These are phyloP conservation scores for Rhynchosporium secalis DNA, from an alignment of 2,329 filamentous ascomycete genomes.

Conservation along the genomic window DNA sequence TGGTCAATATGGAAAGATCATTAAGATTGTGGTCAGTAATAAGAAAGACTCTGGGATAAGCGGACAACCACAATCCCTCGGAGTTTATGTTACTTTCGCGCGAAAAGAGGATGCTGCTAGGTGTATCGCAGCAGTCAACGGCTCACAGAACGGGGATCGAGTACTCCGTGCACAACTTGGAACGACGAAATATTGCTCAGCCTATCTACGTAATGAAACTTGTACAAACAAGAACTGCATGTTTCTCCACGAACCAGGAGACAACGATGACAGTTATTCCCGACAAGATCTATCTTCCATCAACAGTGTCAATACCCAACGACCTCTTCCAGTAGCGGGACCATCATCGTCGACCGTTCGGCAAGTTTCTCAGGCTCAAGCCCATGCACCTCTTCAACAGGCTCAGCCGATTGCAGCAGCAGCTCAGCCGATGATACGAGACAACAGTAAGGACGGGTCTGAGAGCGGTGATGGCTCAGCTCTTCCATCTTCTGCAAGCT, in stretches of 20 bases:
- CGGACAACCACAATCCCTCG: constrained; percentile 62
- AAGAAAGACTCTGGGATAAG: constrained; percentile 63
- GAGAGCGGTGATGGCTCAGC: constrained; percentile 80
- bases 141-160: constrained; percentile 86
- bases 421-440: constrained; percentile 69
- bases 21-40: constrained; percentile 98
- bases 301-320: constrained; percentile 82
- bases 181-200: constrained; percentile 98
- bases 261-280: constrained; percentile 95
- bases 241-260: constrained; percentile 97
- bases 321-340: constrained; percentile 56
- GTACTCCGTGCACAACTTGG: constrained; percentile 77
- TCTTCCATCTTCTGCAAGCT: constrained; percentile 90
- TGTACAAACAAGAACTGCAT: constrained; percentile 97
- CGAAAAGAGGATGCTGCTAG: constrained; percentile 84
- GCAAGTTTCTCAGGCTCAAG: constrained; percentile 47
- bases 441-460: constrained; percentile 75
- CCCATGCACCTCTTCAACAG: constrained; percentile 40
- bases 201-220: constrained; percentile 89
- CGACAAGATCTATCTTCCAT: constrained; percentile 92
- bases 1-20: constrained; percentile 96
- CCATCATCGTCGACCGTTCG: constrained; percentile 55
- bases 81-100: constrained; percentile 98
- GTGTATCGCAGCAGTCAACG: constrained; percentile 91
- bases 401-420: constrained; percentile 40